A percentile compares a stretch with the other conserved stretches of the same genome.
Conservation (phyloP, 106 monocot genomes). For the Allium sativum region DNA sequence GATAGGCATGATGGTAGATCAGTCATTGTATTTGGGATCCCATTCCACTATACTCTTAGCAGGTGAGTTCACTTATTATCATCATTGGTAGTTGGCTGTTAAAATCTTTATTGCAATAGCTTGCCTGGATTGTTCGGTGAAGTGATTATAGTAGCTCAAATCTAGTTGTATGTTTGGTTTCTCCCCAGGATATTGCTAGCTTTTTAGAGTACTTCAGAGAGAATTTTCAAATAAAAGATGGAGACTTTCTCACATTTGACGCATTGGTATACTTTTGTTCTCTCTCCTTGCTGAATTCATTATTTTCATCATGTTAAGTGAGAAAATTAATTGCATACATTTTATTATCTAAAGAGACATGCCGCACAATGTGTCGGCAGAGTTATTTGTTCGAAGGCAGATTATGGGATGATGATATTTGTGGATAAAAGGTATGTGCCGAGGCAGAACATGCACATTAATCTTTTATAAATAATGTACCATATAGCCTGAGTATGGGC, state of each 20-base stretch:
- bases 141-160: no score
- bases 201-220: conserved; percentile 86
- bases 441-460: no score
- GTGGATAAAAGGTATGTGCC: conserved; percentile 95
- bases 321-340: background rate
- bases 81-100: background rate
- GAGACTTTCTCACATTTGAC: conserved; percentile 98
- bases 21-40: conserved; percentile 99
- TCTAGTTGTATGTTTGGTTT: conserved; percentile 1
- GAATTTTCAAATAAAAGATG: conserved; percentile 99
- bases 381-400: conserved; percentile 98
- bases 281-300: background rate
- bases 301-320: background rate
- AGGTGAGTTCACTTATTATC: conserved; percentile 30
- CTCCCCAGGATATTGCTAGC: conserved; percentile 70
- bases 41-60: conserved; percentile 98
- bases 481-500: no score
- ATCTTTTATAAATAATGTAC: no score
- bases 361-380: conserved; percentile 99
- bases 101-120: background rate
- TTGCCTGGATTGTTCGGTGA: background rate
- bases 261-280: conserved; percentile 64
- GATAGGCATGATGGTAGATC: conserved; percentile 98
- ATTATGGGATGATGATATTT: conserved; percentile 99
- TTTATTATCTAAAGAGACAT: conserved; percentile 53